Percentiles rank a stretch among this genome's conserved stretches.
Conservation (phyloP, 306 rosid species). For the barrel medic (Medicago truncatula) region DNA sequence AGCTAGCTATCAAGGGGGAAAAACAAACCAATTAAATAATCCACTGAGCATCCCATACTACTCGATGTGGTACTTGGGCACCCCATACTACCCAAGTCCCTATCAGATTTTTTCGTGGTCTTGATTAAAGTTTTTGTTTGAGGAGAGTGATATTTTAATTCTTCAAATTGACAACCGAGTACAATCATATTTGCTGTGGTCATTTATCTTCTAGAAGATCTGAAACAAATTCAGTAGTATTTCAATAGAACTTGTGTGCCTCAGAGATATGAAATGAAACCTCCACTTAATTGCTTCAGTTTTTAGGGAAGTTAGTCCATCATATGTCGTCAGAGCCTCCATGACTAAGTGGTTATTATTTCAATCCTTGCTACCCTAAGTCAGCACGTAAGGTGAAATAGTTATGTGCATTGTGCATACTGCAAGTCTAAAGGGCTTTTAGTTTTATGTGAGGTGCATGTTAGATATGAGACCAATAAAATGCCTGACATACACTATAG, state of each 20-base stretch:
- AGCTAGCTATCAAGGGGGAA: slow-evolving; percentile 4
- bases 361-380: slow-evolving; percentile 1
- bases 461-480: slow-evolving; percentile 13
- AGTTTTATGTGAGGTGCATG: not conserved
- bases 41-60: not conserved
- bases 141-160: slow-evolving; percentile 28
- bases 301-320: slow-evolving; percentile 13
- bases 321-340: slow-evolving; percentile 13
- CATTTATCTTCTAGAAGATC: slow-evolving; percentile 25
- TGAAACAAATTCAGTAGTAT: slow-evolving; percentile 24
- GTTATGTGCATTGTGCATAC: not conserved
- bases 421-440: slow-evolving; percentile 10
- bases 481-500: slow-evolving; percentile 12
- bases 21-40: not conserved
- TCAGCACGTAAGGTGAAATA: slow-evolving; percentile 22
- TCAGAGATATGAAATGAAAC: slow-evolving; percentile 36
- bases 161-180: slow-evolving; percentile 36
- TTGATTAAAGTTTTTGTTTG: slow-evolving; percentile 20
- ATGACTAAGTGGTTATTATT: slow-evolving; percentile 16
- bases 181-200: not conserved
- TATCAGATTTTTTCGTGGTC: not conserved
- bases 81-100: not conserved
- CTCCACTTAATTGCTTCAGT: slow-evolving; percentile 17
- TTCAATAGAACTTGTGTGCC: slow-evolving; percentile 18
- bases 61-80: not conserved